Conservation (phyloP, 73 alveolate genomes). For the Paramecium bursaria region DNA sequence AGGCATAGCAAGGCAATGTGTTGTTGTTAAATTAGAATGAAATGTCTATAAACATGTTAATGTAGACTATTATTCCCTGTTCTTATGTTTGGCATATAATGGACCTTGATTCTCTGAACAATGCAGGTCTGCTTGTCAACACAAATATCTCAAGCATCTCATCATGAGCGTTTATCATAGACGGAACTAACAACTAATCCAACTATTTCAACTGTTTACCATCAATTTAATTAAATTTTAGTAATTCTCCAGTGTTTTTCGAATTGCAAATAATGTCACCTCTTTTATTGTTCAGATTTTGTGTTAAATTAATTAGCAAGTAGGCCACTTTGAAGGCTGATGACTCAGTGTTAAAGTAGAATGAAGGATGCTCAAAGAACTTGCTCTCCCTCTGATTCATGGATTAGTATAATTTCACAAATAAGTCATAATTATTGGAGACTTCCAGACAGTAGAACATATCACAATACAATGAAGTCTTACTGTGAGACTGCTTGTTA, state of each 20-base stretch:
- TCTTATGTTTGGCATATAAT: neutral
- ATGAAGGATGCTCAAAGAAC: slow-evolving; percentile 35
- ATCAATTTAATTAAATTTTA: slow-evolving; percentile 3
- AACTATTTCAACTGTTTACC: slow-evolving; percentile 4
- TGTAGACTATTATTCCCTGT: slow-evolving; percentile 22
- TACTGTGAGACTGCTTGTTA: slow-evolving; percentile 15
- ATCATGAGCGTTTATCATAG: slow-evolving; percentile 34
- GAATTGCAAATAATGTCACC: slow-evolving; percentile 34
- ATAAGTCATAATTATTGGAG: slow-evolving; percentile 38
- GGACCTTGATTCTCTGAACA: slow-evolving; percentile 7
- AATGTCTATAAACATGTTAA: slow-evolving; percentile 41
- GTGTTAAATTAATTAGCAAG: neutral
- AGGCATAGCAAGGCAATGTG: slow-evolving; percentile 8
- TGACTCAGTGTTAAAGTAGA: slow-evolving; percentile 32
- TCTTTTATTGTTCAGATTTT: neutral
- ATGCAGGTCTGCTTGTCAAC: slow-evolving; percentile 27
- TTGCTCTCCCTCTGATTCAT: slow-evolving; percentile 35
- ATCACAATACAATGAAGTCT: slow-evolving; percentile 23
- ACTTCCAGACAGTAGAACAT: slow-evolving; percentile 48
- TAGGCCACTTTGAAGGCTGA: slow-evolving; percentile 10
- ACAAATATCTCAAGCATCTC: slow-evolving; percentile 54
- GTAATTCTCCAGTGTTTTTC: neutral
- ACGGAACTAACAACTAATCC: slow-evolving; percentile 31
- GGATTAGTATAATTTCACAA: slow-evolving; percentile 11
- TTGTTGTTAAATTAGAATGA: slow-evolving; percentile 5